These are phyloP conservation scores for Anisogramma anomala DNA, from an alignment of 2,329 filamentous ascomycete species.

Conservation along the genomic window DNA sequence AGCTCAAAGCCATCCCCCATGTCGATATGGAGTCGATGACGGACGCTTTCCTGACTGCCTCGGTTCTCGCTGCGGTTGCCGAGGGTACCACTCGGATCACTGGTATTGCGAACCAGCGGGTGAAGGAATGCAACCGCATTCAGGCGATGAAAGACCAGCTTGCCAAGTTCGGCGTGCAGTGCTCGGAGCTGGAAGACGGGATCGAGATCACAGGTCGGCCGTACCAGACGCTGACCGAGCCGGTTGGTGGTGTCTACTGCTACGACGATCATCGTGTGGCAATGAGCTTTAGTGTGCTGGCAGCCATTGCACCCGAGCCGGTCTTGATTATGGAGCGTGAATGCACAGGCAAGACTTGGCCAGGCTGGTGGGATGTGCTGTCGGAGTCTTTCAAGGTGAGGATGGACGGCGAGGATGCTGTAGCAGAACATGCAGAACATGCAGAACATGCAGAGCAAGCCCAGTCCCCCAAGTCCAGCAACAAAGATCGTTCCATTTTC, in stretches of 20 bases:
- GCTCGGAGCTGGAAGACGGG: constrained; percentile 85
- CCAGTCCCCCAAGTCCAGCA: constrained; percentile 20
- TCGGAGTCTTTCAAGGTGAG: constrained; percentile 64
- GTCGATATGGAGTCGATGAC: constrained; percentile 99
- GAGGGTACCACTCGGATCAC: constrained; percentile 73
- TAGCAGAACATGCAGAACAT: constrained; percentile 19
- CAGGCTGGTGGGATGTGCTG: constrained; percentile 93
- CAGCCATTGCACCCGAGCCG: constrained; percentile 56
- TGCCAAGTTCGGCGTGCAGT: constrained; percentile 81
- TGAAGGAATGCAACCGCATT: constrained; percentile 97
- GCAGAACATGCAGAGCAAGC: constrained; percentile 19
- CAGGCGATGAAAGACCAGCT: constrained; percentile 90
- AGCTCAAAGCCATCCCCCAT: constrained; percentile 62
- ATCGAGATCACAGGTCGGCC: constrained; percentile 57
- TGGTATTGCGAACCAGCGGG: constrained; percentile 93
- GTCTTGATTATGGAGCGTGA: constrained; percentile 79
- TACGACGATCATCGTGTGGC: constrained; percentile 97
- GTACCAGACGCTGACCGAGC: constrained; percentile 36
- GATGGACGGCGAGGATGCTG: constrained; percentile 61
- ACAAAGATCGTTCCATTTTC: constrained; percentile 61
- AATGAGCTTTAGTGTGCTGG: constrained; percentile 94
- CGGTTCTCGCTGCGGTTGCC: constrained; percentile 82
- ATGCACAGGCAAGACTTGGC: constrained; percentile 96
- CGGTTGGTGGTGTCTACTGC: constrained; percentile 65
- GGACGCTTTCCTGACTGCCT: constrained; percentile 92